Evolutionary conservation across 2,329 filamentous ascomycete genomes (phyloP).

Genomic region (Parastagonospora avenae): DNA sequence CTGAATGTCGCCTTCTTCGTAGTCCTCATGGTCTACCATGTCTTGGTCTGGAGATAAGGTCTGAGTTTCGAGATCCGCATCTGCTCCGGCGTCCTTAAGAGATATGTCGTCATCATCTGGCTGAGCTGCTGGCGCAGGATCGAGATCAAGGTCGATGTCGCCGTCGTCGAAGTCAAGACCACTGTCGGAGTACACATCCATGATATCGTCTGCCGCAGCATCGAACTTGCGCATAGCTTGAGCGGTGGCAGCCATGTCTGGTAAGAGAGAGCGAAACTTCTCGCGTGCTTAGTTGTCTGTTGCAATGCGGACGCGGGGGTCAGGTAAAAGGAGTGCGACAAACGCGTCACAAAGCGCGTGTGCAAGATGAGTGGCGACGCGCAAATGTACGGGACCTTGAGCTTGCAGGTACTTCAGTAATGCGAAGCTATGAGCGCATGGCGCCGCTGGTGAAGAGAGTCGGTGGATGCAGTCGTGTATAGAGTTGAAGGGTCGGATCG

Average conservation of each 20-base stretch:
- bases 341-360: constrained; percentile 23
- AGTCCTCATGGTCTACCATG: constrained; percentile 44
- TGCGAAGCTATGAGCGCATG: constrained; percentile 13
- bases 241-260: constrained; percentile 32
- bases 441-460: not conserved
- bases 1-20: constrained; percentile 31
- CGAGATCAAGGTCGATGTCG: constrained; percentile 65
- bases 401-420: not conserved
- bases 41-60: constrained; percentile 30
- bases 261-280: not conserved
- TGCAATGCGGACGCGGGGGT: not conserved
- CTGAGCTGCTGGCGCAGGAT: constrained; percentile 22
- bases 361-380: not conserved
- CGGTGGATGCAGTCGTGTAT: not conserved
- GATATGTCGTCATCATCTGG: constrained; percentile 57
- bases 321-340: not conserved
- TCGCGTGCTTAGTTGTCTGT: too few relatives aligned
- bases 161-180: constrained; percentile 56
- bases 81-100: constrained; percentile 56
- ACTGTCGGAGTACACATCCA: constrained; percentile 61
- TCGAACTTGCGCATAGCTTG: constrained; percentile 30
- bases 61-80: constrained; percentile 24
- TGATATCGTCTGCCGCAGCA: constrained; percentile 51
- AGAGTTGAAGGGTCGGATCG: constrained; percentile 2
- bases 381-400: not conserved